Percentiles rank a stretch among this genome's conserved stretches.
These are phyloP conservation scores for Arachis monticola DNA, from an alignment of 331 rosid species.

Conservation along the genomic window DNA sequence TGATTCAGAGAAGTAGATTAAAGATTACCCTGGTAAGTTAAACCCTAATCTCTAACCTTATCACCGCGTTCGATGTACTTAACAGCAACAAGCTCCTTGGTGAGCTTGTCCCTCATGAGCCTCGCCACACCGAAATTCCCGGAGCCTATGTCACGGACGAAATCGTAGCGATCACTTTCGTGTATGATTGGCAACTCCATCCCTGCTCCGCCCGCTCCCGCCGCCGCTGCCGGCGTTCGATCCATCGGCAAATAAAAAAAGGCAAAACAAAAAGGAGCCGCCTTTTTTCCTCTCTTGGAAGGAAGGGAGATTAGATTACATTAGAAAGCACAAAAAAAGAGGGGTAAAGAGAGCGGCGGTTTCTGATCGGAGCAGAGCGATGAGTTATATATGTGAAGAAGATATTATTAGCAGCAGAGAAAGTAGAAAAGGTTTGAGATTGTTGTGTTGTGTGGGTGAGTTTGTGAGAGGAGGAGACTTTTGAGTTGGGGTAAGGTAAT, in stretches of 20 bases:
- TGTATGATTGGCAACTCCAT: constrained; percentile 93
- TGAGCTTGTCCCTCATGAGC: constrained; percentile 84
- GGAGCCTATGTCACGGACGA: constrained; percentile 83
- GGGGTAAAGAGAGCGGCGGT: background rate
- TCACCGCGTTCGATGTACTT: constrained; percentile 92
- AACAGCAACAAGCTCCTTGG: constrained; percentile 91
- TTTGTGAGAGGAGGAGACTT: constrained; percentile 20
- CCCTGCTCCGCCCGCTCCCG: constrained; percentile 49
- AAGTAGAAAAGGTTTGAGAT: background rate
- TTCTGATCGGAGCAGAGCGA: background rate
- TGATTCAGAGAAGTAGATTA: background rate
- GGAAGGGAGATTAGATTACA: background rate
- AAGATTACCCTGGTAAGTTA: no score
- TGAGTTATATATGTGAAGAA: background rate
- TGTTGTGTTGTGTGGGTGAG: background rate
- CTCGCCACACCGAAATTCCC: constrained; percentile 93
- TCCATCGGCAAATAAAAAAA: constrained; percentile 43
- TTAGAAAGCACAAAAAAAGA: background rate
- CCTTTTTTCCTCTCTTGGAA: background rate
- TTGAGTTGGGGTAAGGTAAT: constrained; percentile 20
- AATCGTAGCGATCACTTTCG: constrained; percentile 88
- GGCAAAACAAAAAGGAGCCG: background rate
- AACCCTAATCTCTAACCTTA: constrained; percentile 53
- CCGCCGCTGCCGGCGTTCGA: constrained; percentile 50
- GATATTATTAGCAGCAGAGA: background rate